These are phyloP conservation scores for Mycena capillaripes DNA, from an alignment of 768 basidiomycete species.

Conservation along the genomic window DNA sequence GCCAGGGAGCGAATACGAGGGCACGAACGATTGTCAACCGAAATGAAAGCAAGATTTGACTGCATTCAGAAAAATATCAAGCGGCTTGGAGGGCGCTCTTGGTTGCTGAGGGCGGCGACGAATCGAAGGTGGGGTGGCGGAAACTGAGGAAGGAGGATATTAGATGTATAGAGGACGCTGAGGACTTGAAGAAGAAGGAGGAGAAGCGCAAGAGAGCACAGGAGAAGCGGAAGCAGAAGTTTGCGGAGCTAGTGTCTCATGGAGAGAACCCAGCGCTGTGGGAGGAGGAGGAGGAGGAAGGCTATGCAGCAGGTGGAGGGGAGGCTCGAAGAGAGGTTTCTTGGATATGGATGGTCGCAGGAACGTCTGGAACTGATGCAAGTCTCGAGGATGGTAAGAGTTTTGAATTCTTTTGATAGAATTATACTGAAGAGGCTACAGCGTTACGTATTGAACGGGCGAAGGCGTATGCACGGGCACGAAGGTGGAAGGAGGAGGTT, in stretches of 20 bases:
- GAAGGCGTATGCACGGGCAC: constrained; percentile 9
- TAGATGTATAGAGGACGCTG: constrained; percentile 6
- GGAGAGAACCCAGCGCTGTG: neutral
- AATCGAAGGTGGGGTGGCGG: constrained; percentile 4
- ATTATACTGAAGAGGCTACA: neutral
- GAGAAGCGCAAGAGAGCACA: neutral
- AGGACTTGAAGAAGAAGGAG: neutral
- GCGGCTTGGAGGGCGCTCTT: constrained; percentile 3
- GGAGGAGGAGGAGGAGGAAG: neutral
- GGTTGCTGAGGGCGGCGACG: neutral
- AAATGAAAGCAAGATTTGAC: constrained; percentile 21
- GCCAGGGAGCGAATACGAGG: neutral
- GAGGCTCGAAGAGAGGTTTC: constrained; percentile 1
- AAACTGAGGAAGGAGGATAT: constrained; percentile 17
- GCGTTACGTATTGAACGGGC: constrained; percentile 29
- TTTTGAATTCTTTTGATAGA: neutral
- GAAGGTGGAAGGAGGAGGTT: constrained; percentile 32
- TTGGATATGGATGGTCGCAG: constrained; percentile 20
- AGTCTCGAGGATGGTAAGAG: constrained; percentile 12
- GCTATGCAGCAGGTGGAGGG: neutral
- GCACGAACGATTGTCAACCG: constrained; percentile 1
- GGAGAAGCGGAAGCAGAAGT: neutral
- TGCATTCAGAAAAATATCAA: constrained; percentile 19
- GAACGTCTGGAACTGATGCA: neutral
- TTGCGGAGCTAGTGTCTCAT: neutral